Evolutionary conservation across 1,139 yeast species (phyloP), one percentile per base, ranked within the genome.

Genomic region (Taphrina populina): DNA sequence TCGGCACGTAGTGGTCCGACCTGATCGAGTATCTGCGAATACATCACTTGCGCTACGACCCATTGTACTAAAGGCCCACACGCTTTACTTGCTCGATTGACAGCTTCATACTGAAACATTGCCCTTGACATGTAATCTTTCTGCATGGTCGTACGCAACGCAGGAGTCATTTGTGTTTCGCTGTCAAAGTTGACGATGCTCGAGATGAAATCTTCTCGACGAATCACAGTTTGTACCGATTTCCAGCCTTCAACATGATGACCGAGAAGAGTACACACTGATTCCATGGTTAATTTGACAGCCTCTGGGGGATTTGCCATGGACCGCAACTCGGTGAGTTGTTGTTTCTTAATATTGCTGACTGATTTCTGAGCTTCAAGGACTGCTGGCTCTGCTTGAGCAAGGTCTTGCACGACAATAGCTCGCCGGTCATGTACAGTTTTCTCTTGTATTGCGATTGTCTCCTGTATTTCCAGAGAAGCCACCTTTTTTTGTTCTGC

Each of bases 281-380:
- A 84, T 64, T 92, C 97, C 73, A 92, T 72, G 0, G 95, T 83
- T 67, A 85, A 70, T 64, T 87, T 88, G 2, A 92, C 94, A 0
- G 94, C 84, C 8, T 81, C 83, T 0, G 98, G 98, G 0, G 98
- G 98, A 61, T 88, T 87, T 3, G 80, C 70, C 95, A 92, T 85
- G 33, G 96, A 84, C 64, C 96, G 73, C 35, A 92, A 73, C 68
- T 92, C 98, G 0, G 95, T 86, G 43, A 92, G 74, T 65, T 92
- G 96, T 61, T 87, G 95, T 67, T 90, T 92, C 69, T 88, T 88
- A 62, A 92, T 92, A 64, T 87, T 85, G 63, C 86, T 85, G 13
- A 92, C 97, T 23, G 95, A 95, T 60, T 78, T 72, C 64, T 84
- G 87, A 0, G 97, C 97, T 62, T 84, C 95, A 2, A 79, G 62